A percentile compares a stretch with the other conserved stretches of the same genome.
These are phyloP conservation scores for Solanum chmielewskii DNA, from an alignment of 257 asterid genomes.

Conservation along the genomic window DNA sequence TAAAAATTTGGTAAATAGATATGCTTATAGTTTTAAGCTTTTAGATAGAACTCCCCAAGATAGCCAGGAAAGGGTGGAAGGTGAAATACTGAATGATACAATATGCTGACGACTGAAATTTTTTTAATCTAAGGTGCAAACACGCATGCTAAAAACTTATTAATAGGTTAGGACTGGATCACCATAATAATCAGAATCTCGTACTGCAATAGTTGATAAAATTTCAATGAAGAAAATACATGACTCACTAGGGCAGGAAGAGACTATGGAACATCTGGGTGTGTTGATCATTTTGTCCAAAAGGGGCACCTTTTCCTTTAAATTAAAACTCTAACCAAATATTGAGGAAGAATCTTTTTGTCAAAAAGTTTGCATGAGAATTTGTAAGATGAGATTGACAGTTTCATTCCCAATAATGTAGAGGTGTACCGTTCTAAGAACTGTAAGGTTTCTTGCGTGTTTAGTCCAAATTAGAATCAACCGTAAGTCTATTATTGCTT, in stretches of 20 bases:
- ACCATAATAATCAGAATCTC: not conserved
- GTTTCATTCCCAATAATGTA: not conserved
- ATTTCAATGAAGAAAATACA: not conserved
- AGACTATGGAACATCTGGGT: not conserved
- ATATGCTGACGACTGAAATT: not conserved
- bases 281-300: not conserved
- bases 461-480: not conserved
- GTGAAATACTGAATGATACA: not conserved
- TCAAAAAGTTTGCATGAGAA: not conserved
- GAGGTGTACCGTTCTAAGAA: not conserved
- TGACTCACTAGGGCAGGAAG: not conserved
- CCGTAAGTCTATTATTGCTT: not conserved
- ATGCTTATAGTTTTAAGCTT: not conserved
- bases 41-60: not conserved
- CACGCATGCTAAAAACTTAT: not conserved
- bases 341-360: not conserved
- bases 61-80: not conserved
- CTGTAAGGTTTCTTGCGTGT: not conserved
- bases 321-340: not conserved
- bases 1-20: not conserved
- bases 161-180: not conserved
- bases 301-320: not conserved
- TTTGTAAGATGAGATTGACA: not conserved
- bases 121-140: not conserved
- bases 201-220: not conserved